Percentiles rank a stretch among this genome's conserved stretches.
phyloP scores from a whole-genome alignment of 2,329 filamentous ascomycete species.

The Pseudodiploospora longispora region DNA sequence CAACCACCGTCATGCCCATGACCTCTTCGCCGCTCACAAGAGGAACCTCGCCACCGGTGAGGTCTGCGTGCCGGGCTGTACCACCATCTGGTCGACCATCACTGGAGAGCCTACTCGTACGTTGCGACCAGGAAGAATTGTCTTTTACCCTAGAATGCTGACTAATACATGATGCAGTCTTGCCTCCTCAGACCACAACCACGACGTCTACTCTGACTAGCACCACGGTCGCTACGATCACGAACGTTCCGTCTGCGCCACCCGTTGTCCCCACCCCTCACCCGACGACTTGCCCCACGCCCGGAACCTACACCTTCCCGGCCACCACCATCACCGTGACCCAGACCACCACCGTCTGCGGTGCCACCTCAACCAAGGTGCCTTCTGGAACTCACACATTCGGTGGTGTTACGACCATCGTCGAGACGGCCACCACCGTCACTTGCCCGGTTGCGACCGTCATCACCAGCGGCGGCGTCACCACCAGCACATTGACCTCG shows the following conservation, averaged over 20 bases:
- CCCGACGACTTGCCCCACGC: slow-evolving; percentile 49
- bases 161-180: slow-evolving; percentile 19
- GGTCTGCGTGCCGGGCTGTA: slow-evolving; percentile 56
- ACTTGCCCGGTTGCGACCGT: slow-evolving; percentile 62
- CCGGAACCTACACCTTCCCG: slow-evolving; percentile 68
- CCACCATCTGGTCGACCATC: slow-evolving; percentile 64
- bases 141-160: too few species aligned
- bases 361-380: slow-evolving; percentile 52
- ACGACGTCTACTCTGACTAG: slow-evolving; percentile 15
- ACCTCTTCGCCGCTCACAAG: slow-evolving; percentile 43
- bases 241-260: slow-evolving; percentile 8
- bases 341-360: slow-evolving; percentile 60
- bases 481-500: slow-evolving; percentile 58
- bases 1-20: slow-evolving; percentile 56
- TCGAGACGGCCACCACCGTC: slow-evolving; percentile 57
- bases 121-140: slow-evolving; percentile 17
- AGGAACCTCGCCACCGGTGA: slow-evolving; percentile 31
- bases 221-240: slow-evolving; percentile 11
- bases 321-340: slow-evolving; percentile 63
- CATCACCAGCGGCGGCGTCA: slow-evolving; percentile 46
- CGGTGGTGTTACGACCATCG: slow-evolving; percentile 65
- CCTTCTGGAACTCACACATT: slow-evolving; percentile 58
- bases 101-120: slow-evolving; percentile 59
- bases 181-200: slow-evolving; percentile 24
- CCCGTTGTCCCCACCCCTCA: slow-evolving; percentile 43